Conservation (phyloP, 306 rosid genomes). For the Calophaca sinica region DNA sequence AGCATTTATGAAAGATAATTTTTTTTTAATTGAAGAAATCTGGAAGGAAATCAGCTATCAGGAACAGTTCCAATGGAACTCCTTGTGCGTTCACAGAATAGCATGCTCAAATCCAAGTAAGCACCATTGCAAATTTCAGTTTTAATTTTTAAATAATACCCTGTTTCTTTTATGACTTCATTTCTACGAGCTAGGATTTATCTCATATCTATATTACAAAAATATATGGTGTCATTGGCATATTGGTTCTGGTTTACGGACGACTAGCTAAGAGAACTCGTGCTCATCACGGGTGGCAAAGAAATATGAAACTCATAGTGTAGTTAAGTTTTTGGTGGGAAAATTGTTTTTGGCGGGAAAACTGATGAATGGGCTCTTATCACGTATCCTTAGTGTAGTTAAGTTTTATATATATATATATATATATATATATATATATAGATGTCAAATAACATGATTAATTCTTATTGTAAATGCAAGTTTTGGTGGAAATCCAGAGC, state of each 20-base stretch:
- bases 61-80: slow-evolving; percentile 52
- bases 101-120: slow-evolving; percentile 46
- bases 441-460: too few relatives aligned
- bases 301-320: too few relatives aligned
- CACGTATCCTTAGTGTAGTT: too few relatives aligned
- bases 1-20: neutral
- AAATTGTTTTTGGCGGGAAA: too few relatives aligned
- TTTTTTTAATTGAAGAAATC: slow-evolving; percentile 43
- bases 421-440: too few relatives aligned
- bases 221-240: neutral
- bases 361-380: too few relatives aligned
- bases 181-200: slow-evolving; percentile 19
- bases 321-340: too few relatives aligned
- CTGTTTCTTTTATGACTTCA: slow-evolving; percentile 22
- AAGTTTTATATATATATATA: too few relatives aligned
- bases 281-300: too few relatives aligned
- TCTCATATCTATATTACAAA: neutral
- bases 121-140: slow-evolving; percentile 18
- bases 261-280: too few relatives aligned
- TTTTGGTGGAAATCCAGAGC: slow-evolving; percentile 55
- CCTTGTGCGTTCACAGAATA: slow-evolving; percentile 30
- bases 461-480: slow-evolving; percentile 43
- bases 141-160: neutral
- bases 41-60: slow-evolving; percentile 52
- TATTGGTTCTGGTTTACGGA: too few relatives aligned